A percentile compares a stretch with the other conserved stretches of the same genome.
phyloP scores from a whole-genome alignment of 2,329 filamentous ascomycete genomes.

The Pyrenochaeta sp. region DNA sequence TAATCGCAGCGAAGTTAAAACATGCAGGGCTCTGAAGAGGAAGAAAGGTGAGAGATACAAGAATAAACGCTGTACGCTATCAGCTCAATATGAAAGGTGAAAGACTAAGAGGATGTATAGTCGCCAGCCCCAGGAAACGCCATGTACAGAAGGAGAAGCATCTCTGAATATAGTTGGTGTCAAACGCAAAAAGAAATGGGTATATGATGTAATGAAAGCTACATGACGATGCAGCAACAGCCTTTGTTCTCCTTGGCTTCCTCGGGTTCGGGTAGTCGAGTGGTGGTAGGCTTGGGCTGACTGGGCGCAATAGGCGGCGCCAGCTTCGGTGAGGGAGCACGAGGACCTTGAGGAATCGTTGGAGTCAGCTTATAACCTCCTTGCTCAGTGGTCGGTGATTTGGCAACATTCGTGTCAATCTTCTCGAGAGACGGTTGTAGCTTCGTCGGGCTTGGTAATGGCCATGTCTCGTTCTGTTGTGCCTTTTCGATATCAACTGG shows the following conservation, averaged over 20 bases:
- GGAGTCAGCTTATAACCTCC: slow-evolving; percentile 59
- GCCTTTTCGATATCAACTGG: slow-evolving; percentile 41
- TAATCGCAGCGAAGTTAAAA: slow-evolving; percentile 1
- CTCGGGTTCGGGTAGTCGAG: slow-evolving; percentile 64
- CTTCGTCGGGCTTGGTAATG: slow-evolving; percentile 45
- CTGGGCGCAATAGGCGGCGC: slow-evolving; percentile 34
- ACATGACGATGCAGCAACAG: slow-evolving; percentile 80
- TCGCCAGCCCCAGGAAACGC: slow-evolving; percentile 31
- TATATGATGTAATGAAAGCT: slow-evolving; percentile 43
- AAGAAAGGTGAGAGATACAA: slow-evolving; percentile 20
- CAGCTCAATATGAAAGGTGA: slow-evolving; percentile 30
- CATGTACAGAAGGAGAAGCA: slow-evolving; percentile 38
- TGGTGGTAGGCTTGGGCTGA: slow-evolving; percentile 50
- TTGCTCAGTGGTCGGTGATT: slow-evolving; percentile 51
- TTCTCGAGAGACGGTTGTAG: slow-evolving; percentile 30
- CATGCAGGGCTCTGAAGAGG: not conserved
- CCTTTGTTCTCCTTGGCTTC: slow-evolving; percentile 67
- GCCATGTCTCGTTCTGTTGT: slow-evolving; percentile 42
- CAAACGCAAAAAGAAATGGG: slow-evolving; percentile 30
- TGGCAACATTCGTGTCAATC: slow-evolving; percentile 30
- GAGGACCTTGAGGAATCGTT: slow-evolving; percentile 49
- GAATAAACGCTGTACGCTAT: slow-evolving; percentile 48
- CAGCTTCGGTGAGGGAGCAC: slow-evolving; percentile 37
- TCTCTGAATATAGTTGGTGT: slow-evolving; percentile 29
- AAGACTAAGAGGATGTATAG: slow-evolving; percentile 12